Evolutionary conservation across 2,329 filamentous ascomycete species (phyloP), one percentile per base, ranked within the genome.

Genomic region (Pleurostoma richardsiae): DNA sequence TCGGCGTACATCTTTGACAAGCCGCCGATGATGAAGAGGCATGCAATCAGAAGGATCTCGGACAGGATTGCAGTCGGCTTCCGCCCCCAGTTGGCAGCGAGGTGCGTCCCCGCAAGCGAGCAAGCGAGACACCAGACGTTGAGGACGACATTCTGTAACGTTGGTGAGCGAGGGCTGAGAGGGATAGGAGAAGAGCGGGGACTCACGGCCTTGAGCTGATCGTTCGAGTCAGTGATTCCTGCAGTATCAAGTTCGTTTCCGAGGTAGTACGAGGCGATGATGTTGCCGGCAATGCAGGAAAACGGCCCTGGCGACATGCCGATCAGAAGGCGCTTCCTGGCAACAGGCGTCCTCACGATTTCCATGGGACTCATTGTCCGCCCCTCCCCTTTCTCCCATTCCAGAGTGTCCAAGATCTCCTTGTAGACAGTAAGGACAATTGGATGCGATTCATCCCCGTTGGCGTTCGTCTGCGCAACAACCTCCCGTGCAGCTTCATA

Each of bases 11-110:
- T 52, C 50, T 77, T 77, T 4, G 72, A 70, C 4, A 80, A 58
- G 2, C 65, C 72, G 2, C 76, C 75, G 38, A 79, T 70, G 44
- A 78, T 62, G 52, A 78, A 78, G 2, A 80, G 65, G 38, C 69
- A 76, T 26, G 69, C 44, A 3, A 67, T 64, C 5, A 73, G 52
- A 8, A 69, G 52, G 10, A 48, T 46, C 41, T 70, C 63, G 0
- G 67, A 70, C 7, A 69, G 49, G 4, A 72, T 53, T 3, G 69
- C 71, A 1, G 66, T 69, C 1, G 64, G 59, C 48, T 72, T 74
- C 7, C 74, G 67, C 6, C 74, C 73, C 62, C 69, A 67, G 28
- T 43, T 57, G 11, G 69, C 66, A 0, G 62, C 60, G 5, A 74
- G 58, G 4, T 67, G 64, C 2, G 73, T 76, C 0, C 74, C 74